A percentile compares a stretch with the other conserved stretches of the same genome.
phyloP scores from a whole-genome alignment of 805 yeast species.

The Ogataea sp. region DNA sequence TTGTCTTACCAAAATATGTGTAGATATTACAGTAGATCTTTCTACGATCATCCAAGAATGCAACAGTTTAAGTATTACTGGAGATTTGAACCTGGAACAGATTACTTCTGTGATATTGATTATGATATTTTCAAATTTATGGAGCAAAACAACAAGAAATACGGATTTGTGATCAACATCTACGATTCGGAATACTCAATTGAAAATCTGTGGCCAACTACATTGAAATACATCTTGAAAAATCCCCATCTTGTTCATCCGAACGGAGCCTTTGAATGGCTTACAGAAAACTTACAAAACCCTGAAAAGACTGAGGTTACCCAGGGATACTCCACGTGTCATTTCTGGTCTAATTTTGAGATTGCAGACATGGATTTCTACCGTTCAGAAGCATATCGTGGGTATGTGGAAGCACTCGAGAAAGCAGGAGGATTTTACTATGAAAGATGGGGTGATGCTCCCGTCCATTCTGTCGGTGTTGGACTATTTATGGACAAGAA shows the following conservation, averaged over 20 bases:
- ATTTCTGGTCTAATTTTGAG: constrained; percentile 89
- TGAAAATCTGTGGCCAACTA: constrained; percentile 58
- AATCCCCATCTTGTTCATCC: constrained; percentile 52
- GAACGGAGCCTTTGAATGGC: constrained; percentile 47
- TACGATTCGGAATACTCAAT: constrained; percentile 67
- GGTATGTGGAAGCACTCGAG: constrained; percentile 60
- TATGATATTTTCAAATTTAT: constrained; percentile 74
- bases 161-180: constrained; percentile 64
- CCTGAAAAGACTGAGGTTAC: constrained; percentile 35
- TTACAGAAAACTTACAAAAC: constrained; percentile 42
- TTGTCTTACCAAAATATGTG: constrained; percentile 79
- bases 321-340: constrained; percentile 52
- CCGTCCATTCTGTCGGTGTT: constrained; percentile 74
- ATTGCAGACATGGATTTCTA: constrained; percentile 79
- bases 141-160: constrained; percentile 57
- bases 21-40: constrained; percentile 60
- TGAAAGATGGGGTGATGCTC: constrained; percentile 94
- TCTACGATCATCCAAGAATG: constrained; percentile 57
- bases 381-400: constrained; percentile 56
- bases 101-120: constrained; percentile 58
- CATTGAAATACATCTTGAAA: constrained; percentile 46
- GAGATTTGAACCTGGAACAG: constrained; percentile 74
- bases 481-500: constrained; percentile 61
- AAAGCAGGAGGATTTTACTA: constrained; percentile 74
- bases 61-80: constrained; percentile 62